Conservation (phyloP, 768 basidiomycete species). For the Cystofilobasidium capitatum region DNA sequence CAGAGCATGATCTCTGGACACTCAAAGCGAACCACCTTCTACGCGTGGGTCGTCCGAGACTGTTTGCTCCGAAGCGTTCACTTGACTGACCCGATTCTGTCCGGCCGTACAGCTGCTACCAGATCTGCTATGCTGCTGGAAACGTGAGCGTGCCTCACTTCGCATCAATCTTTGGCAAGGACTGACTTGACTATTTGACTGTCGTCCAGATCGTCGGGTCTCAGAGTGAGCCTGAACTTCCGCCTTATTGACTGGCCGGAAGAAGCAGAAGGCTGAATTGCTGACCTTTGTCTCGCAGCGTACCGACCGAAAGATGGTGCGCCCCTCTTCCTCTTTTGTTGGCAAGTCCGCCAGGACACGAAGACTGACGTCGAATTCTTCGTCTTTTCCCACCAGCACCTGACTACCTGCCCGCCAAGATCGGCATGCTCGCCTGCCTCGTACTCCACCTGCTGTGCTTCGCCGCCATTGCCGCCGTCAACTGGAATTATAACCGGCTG, state of each 20-base stretch:
- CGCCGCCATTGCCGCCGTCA: not conserved
- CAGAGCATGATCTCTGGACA: not conserved
- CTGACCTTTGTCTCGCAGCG: too few species aligned
- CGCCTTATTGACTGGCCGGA: too few species aligned
- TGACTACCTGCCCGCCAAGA: not conserved
- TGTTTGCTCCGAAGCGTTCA: too few species aligned
- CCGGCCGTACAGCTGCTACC: not conserved
- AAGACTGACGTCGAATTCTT: too few species aligned
- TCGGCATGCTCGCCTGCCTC: conserved; percentile 3
- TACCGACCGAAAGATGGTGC: too few species aligned
- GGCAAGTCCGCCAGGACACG: too few species aligned
- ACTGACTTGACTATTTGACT: not conserved
- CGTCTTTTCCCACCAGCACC: not conserved
- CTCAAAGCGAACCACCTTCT: conserved; percentile 3
- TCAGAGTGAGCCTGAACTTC: too few species aligned
- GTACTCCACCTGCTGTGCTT: not conserved
- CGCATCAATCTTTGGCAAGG: too few species aligned
- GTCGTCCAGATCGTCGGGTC: too few species aligned
- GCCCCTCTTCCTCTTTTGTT: too few species aligned
- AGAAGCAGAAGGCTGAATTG: too few species aligned
- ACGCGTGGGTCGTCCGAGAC: not conserved
- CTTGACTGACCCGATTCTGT: too few species aligned
- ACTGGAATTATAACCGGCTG: not conserved
- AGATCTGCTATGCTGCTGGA: conserved; percentile 3
- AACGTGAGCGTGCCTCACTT: not conserved